A percentile compares a stretch with the other conserved stretches of the same genome.
phyloP scores from a whole-genome alignment of 2,329 filamentous ascomycete species.

The Calcarisporium arbuscula region DNA sequence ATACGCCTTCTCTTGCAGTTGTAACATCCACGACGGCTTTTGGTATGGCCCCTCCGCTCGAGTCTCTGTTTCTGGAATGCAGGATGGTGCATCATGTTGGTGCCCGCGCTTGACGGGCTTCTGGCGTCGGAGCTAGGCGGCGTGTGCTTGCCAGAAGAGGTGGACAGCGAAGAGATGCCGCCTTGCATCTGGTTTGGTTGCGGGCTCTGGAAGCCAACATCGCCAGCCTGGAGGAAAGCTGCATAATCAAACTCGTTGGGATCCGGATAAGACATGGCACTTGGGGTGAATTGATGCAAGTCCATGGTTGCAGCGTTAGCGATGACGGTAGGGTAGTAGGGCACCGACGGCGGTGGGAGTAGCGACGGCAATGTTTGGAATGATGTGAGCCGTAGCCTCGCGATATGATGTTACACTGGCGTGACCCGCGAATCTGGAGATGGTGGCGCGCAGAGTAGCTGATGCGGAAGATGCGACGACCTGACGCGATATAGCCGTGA shows the following conservation, averaged over 20 bases:
- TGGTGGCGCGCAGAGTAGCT: no score
- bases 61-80: constrained; percentile 32
- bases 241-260: constrained; percentile 32
- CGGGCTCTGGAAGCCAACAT: constrained; percentile 17
- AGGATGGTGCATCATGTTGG: constrained; percentile 11
- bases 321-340: no score
- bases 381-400: no score
- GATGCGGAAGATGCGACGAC: no score
- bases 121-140: constrained; percentile 21
- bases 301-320: constrained; percentile 26
- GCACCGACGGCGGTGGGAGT: no score
- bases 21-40: constrained; percentile 59
- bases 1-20: constrained; percentile 62
- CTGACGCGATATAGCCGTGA: no score
- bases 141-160: constrained; percentile 23
- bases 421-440: no score
- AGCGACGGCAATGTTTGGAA: no score
- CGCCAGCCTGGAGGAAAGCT: constrained; percentile 27
- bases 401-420: no score
- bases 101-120: constrained; percentile 15
- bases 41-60: constrained; percentile 58
- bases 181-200: constrained; percentile 5
- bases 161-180: constrained; percentile 16
- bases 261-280: constrained; percentile 22
- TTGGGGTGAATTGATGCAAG: constrained; percentile 18